Percentiles rank a stretch among this genome's conserved stretches.
These are phyloP conservation scores for Phytophthora sp. DNA, from an alignment of 352 stramenopile species.

Conservation along the genomic window DNA sequence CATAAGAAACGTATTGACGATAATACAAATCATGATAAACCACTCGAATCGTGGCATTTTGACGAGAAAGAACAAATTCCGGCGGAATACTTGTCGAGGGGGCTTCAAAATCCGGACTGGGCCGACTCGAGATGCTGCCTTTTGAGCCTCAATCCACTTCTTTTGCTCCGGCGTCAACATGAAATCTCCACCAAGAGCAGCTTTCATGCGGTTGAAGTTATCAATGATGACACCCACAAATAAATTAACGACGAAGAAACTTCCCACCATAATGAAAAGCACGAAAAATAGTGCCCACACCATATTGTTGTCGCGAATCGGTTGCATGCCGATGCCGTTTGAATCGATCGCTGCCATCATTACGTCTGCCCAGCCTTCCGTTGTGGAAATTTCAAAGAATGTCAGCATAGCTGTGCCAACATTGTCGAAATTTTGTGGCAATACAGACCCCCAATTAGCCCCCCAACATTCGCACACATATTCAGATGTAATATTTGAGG, in stretches of 20 bases:
- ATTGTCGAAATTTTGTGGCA: slow-evolving; percentile 90
- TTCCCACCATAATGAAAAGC: slow-evolving; percentile 91
- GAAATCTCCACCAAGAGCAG: slow-evolving; percentile 67
- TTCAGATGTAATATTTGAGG: slow-evolving; percentile 53
- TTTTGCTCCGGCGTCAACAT: slow-evolving; percentile 91
- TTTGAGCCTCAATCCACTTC: slow-evolving; percentile 89
- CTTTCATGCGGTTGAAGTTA: slow-evolving; percentile 94
- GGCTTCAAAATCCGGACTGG: slow-evolving; percentile 66
- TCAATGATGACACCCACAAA: slow-evolving; percentile 96
- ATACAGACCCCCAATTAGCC: slow-evolving; percentile 49
- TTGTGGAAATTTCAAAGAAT: slow-evolving; percentile 95
- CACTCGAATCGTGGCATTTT: slow-evolving; percentile 82
- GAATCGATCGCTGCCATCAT: slow-evolving; percentile 93
- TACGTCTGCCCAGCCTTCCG: slow-evolving; percentile 92
- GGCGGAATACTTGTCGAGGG: slow-evolving; percentile 55
- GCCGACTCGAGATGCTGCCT: slow-evolving; percentile 62
- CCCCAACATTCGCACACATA: slow-evolving; percentile 76
- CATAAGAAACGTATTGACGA: slow-evolving; percentile 92
- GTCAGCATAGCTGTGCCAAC: slow-evolving; percentile 77
- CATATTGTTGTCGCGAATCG: slow-evolving; percentile 83
- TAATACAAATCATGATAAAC: slow-evolving; percentile 90
- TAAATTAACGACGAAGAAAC: slow-evolving; percentile 95
- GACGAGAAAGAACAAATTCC: slow-evolving; percentile 70
- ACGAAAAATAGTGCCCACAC: slow-evolving; percentile 90
- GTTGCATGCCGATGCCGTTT: slow-evolving; percentile 92